Evolutionary conservation across 306 rosid species (phyloP).

Genomic region (Astragalus glycyphyllos): DNA sequence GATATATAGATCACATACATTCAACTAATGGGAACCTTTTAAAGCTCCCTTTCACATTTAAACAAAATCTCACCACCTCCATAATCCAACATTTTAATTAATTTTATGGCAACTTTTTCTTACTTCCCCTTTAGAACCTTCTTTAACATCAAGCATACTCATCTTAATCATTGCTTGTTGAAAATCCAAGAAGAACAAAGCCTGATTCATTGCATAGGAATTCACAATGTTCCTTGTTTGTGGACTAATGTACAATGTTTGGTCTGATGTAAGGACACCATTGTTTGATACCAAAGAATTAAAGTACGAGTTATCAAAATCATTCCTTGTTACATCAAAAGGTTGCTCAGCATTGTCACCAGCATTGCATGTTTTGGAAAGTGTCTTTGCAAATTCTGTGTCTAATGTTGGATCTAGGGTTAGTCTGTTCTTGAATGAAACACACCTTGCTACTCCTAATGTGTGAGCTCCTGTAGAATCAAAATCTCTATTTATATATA

Average conservation of each 20-base stretch:
- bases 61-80: too few relatives aligned
- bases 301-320: slow-evolving; percentile 72
- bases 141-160: slow-evolving; percentile 71
- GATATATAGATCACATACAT: not conserved
- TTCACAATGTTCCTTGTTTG: slow-evolving; percentile 58
- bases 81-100: slow-evolving; percentile 57
- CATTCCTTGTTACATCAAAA: slow-evolving; percentile 62
- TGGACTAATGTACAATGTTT: slow-evolving; percentile 56
- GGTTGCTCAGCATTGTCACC: slow-evolving; percentile 72
- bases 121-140: slow-evolving; percentile 64
- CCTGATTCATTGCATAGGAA: slow-evolving; percentile 66
- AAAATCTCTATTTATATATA: not conserved
- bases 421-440: slow-evolving; percentile 67
- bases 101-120: slow-evolving; percentile 61
- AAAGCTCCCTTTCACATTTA: not conserved
- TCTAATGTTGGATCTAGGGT: slow-evolving; percentile 51
- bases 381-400: slow-evolving; percentile 59
- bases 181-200: slow-evolving; percentile 77
- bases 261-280: slow-evolving; percentile 74
- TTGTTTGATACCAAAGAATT: slow-evolving; percentile 50
- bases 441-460: slow-evolving; percentile 81
- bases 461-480: slow-evolving; percentile 73
- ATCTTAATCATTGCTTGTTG: slow-evolving; percentile 76
- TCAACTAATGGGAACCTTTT: not conserved
- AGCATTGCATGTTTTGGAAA: slow-evolving; percentile 60